These are phyloP conservation scores for Corylus avellana DNA, from an alignment of 306 rosid species.

Conservation along the genomic window DNA sequence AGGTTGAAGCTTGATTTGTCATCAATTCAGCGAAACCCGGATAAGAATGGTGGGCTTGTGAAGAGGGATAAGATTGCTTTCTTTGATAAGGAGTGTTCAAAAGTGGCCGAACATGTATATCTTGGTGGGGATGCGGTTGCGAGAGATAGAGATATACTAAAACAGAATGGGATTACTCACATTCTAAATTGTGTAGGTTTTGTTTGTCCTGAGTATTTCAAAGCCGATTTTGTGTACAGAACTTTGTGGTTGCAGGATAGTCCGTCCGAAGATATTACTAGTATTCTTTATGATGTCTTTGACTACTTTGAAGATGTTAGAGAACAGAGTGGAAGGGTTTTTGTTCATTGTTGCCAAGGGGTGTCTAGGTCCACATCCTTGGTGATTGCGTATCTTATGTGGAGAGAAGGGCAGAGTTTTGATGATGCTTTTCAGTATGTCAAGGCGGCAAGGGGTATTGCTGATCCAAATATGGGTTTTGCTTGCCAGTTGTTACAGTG, in stretches of 20 bases:
- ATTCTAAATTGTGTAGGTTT: conserved; percentile 95
- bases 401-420: conserved; percentile 99
- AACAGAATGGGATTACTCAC: conserved; percentile 87
- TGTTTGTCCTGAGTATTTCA: conserved; percentile 94
- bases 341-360: conserved; percentile 99
- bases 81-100: conserved; percentile 95
- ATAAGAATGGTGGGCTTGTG: conserved; percentile 82
- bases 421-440: conserved; percentile 99
- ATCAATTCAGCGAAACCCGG: conserved; percentile 77
- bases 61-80: conserved; percentile 97
- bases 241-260: conserved; percentile 98
- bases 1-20: conserved; percentile 97
- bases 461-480: conserved; percentile 99
- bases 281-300: conserved; percentile 90
- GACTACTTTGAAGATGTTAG: conserved; percentile 99
- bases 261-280: conserved; percentile 96
- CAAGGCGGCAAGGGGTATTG: conserved; percentile 97
- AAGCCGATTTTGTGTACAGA: conserved; percentile 83
- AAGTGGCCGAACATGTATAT: conserved; percentile 90
- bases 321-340: conserved; percentile 85
- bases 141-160: conserved; percentile 79
- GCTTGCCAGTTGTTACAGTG: conserved; percentile 98
- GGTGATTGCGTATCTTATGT: conserved; percentile 97
- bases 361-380: conserved; percentile 96
- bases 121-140: conserved; percentile 99